Evolutionary conservation across 768 basidiomycete species (phyloP), one percentile per base, ranked within the genome.

Genomic region (Tulasnella sp.): DNA sequence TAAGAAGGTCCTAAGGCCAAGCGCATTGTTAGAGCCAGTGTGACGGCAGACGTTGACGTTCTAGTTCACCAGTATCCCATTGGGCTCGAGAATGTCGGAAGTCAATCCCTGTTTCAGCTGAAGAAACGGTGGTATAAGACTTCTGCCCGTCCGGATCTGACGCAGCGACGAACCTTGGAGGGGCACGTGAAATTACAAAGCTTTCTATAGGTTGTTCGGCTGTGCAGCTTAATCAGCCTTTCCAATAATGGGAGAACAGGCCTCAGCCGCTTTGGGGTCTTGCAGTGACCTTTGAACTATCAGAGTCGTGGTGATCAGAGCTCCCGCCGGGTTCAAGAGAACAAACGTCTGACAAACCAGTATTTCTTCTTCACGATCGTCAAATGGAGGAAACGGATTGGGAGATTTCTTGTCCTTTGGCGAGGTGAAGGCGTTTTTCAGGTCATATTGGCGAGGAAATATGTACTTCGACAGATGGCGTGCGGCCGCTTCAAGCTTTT

Each of bases 391-490:
- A 20, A 40, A 70, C 35, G 77, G 77, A 37, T 51, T 29, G 18
- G 15, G 46, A 18, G 77, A 29, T 20, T 80, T 79, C 13, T n/a
- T 69, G n/a, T 79, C 79, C 20, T 57, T 44, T 35, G 61, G 29
- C 15, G 42, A 39, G 55, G 46, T 35, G 79, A 95, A 96, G 2
- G 91, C 87, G 80, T 86, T 92, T 5, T 86, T 82, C 1, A 98
- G 82, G 0, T 88, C 88, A 81, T 91, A 94, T 81, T 95, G 93
- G 55, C 91, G 87, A 11, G 95, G 91, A 81, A 99, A 97, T 1
- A 99, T 85, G 81, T 95, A 92, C 84, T 95, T 96, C 44, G 82
- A 79, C 37, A 73, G 73, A 29, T 61, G 44, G 7, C 48, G 69
- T n/a, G 78, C 74, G 2, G 71, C 51, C n/a, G 78, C 79, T 40